phyloP scores from a whole-genome alignment of 805 yeast genomes.

The Komagataella phaffii region DNA sequence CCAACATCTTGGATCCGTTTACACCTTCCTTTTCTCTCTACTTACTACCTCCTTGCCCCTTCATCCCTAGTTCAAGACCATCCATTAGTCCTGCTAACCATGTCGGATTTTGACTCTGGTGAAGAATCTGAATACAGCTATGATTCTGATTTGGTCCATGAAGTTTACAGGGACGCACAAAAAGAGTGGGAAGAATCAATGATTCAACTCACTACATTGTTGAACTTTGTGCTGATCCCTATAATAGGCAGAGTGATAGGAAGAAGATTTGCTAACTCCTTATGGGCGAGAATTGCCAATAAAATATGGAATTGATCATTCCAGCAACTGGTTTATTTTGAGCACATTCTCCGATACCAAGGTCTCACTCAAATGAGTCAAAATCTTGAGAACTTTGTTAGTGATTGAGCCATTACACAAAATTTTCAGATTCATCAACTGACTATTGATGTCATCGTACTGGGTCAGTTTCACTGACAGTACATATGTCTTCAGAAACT shows the following conservation, averaged over 20 bases:
- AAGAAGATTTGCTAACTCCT: constrained; percentile 33
- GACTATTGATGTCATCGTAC: not conserved
- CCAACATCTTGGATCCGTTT: not conserved
- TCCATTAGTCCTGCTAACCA: not conserved
- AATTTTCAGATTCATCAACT: constrained; percentile 7
- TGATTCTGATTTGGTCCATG: constrained; percentile 13
- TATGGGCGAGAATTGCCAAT: constrained; percentile 18
- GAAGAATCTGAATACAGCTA: constrained; percentile 17
- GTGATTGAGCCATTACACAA: constrained; percentile 15
- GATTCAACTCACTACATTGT: constrained; percentile 40
- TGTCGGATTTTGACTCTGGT: not conserved
- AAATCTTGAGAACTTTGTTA: constrained; percentile 15
- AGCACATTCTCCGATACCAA: not conserved
- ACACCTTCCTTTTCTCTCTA: not conserved
- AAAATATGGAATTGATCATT: constrained; percentile 2
- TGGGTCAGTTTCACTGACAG: not conserved
- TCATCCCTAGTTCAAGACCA: not conserved
- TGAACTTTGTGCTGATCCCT: constrained; percentile 51
- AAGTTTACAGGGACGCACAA: constrained; percentile 28
- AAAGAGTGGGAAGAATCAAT: constrained; percentile 66
- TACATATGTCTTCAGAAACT: not conserved
- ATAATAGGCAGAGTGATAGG: constrained; percentile 57
- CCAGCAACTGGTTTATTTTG: not conserved
- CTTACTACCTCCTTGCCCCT: not conserved
- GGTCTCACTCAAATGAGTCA: constrained; percentile 7